These are phyloP conservation scores for Lipomyces spencermartinsiae DNA, from an alignment of 805 yeast genomes.

Conservation along the genomic window DNA sequence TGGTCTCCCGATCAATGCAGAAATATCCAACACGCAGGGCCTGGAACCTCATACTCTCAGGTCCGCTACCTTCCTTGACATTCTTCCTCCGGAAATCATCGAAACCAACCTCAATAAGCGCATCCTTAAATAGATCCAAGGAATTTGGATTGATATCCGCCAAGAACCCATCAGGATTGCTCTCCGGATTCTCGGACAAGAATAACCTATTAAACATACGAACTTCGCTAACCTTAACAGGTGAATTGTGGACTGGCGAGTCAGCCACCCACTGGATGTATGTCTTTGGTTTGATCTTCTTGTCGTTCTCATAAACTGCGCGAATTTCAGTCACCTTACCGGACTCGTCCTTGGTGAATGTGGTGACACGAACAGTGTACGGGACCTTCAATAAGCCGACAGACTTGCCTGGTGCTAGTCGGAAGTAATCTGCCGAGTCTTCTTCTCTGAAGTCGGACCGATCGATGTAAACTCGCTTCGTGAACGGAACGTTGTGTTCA, in stretches of 20 bases:
- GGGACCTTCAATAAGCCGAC: slow-evolving; percentile 96
- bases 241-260: slow-evolving; percentile 63
- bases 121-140: slow-evolving; percentile 67
- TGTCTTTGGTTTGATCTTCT: slow-evolving; percentile 83
- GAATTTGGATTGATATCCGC: slow-evolving; percentile 82
- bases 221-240: slow-evolving; percentile 72
- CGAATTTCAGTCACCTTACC: slow-evolving; percentile 75
- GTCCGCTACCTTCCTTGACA: slow-evolving; percentile 62
- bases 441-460: slow-evolving; percentile 82
- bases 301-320: slow-evolving; percentile 78
- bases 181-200: slow-evolving; percentile 87
- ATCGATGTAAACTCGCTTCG: slow-evolving; percentile 82
- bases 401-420: slow-evolving; percentile 91
- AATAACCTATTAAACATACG: slow-evolving; percentile 88
- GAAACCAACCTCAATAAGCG: slow-evolving; percentile 82
- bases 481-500: slow-evolving; percentile 74
- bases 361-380: slow-evolving; percentile 72
- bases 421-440: slow-evolving; percentile 74
- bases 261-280: slow-evolving; percentile 96
- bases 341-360: slow-evolving; percentile 63
- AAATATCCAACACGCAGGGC: slow-evolving; percentile 96
- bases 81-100: slow-evolving; percentile 63
- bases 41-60: slow-evolving; percentile 94
- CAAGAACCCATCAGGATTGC: slow-evolving; percentile 86
- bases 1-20: slow-evolving; percentile 82